These are phyloP conservation scores for Barbarea vulgaris DNA, from an alignment of 345 rosid species.

Conservation along the genomic window DNA sequence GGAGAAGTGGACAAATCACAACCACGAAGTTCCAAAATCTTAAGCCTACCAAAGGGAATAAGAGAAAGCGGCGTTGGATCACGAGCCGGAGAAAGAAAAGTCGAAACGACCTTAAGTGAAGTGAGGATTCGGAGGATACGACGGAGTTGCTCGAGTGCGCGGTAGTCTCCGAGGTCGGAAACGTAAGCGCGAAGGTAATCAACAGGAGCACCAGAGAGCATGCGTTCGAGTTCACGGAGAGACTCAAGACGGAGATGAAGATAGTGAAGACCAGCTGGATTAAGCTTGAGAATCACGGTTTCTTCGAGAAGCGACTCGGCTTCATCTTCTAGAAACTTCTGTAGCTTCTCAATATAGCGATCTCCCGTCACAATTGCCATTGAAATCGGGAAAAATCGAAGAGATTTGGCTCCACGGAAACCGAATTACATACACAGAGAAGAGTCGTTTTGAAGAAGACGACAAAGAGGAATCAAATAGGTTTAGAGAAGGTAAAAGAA, in stretches of 20 bases:
- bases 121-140: constrained; percentile 83
- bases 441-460: background rate
- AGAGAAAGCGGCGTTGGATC: constrained; percentile 90
- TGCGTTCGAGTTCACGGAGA: constrained; percentile 78
- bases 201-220: constrained; percentile 84
- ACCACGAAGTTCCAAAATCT: constrained; percentile 79
- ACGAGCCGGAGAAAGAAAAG: constrained; percentile 66
- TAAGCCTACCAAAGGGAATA: constrained; percentile 77
- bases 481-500: constrained; percentile 34
- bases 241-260: constrained; percentile 91
- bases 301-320: constrained; percentile 77
- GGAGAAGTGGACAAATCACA: constrained; percentile 95
- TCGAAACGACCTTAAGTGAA: constrained; percentile 76
- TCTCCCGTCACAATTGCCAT: constrained; percentile 99
- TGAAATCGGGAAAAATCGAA: background rate
- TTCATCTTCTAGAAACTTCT: constrained; percentile 68
- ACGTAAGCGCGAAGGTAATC: constrained; percentile 96
- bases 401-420: background rate
- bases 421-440: background rate
- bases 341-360: constrained; percentile 84
- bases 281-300: constrained; percentile 71
- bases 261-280: constrained; percentile 94
- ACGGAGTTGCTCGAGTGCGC: constrained; percentile 93
- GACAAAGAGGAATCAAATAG: too few relatives aligned
- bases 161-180: constrained; percentile 91